Conservation (phyloP, 495 filamentous ascomycete species). For the Penicillium cataractarum region DNA sequence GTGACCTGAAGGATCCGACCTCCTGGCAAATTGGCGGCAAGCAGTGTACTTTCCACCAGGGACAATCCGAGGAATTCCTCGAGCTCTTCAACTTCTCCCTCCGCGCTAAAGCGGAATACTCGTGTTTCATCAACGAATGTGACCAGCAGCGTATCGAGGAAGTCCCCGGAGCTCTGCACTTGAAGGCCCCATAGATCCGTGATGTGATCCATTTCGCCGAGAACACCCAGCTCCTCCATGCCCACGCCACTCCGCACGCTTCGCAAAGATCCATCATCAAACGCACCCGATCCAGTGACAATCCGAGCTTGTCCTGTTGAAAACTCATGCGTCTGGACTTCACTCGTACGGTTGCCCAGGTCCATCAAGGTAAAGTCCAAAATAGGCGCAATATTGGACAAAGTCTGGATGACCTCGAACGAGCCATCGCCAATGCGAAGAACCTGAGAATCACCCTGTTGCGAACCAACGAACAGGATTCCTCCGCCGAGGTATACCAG, state of each 20-base stretch:
- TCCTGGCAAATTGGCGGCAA: slow-evolving; percentile 64
- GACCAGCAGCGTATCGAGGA: slow-evolving; percentile 71
- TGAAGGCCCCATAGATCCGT: slow-evolving; percentile 68
- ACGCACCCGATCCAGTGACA: slow-evolving; percentile 88
- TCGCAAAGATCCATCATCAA: slow-evolving; percentile 80
- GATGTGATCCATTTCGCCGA: slow-evolving; percentile 79
- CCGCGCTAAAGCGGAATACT: slow-evolving; percentile 72
- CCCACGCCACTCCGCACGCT: slow-evolving; percentile 94
- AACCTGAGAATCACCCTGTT: slow-evolving; percentile 89
- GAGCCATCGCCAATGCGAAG: slow-evolving; percentile 60
- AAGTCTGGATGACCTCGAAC: slow-evolving; percentile 71
- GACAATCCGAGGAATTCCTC: slow-evolving; percentile 70
- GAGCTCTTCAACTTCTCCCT: slow-evolving; percentile 86
- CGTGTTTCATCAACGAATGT: slow-evolving; percentile 85
- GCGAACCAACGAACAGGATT: slow-evolving; percentile 83
- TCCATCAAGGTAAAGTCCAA: slow-evolving; percentile 95
- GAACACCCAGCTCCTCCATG: slow-evolving; percentile 81
- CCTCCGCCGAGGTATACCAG: slow-evolving; percentile 80
- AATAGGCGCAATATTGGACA: slow-evolving; percentile 87
- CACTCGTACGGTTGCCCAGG: slow-evolving; percentile 78
- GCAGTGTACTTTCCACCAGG: slow-evolving; percentile 71
- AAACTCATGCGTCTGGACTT: slow-evolving; percentile 81
- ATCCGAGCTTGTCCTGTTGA: slow-evolving; percentile 95
- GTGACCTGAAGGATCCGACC: slow-evolving; percentile 81
- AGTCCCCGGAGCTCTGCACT: slow-evolving; percentile 48